Evolutionary conservation across 768 basidiomycete genomes (phyloP).

Genomic region (Postia placenta): DNA sequence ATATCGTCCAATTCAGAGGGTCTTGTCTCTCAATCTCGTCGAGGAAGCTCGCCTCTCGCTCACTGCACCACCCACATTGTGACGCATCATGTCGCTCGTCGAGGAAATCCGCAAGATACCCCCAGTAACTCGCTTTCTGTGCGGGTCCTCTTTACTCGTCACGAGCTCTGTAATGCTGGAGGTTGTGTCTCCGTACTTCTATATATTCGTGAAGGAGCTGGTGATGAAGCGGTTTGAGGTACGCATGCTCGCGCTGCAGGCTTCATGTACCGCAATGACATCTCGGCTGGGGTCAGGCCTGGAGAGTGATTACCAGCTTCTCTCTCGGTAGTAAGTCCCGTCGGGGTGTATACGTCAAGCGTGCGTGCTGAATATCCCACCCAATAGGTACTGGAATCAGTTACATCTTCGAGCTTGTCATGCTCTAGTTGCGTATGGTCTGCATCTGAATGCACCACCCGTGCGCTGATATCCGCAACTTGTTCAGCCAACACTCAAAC

Average conservation of each 20-base stretch:
- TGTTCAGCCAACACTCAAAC: conserved; percentile 57
- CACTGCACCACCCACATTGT: too few species aligned
- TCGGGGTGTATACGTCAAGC: not conserved
- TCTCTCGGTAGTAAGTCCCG: conserved; percentile 52
- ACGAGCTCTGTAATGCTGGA: conserved; percentile 52
- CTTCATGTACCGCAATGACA: not conserved
- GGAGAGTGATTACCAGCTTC: conserved; percentile 70
- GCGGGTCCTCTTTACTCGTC: conserved; percentile 52
- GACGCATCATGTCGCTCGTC: conserved; percentile 28
- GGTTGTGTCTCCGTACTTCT: conserved; percentile 43
- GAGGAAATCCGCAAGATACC: conserved; percentile 75
- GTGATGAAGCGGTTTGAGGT: conserved; percentile 53
- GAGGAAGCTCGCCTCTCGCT: too few species aligned
- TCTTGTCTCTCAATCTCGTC: too few species aligned
- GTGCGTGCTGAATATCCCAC: not conserved
- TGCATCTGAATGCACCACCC: not conserved
- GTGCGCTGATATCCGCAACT: not conserved
- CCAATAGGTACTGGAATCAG: conserved; percentile 41
- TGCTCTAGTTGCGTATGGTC: conserved; percentile 53
- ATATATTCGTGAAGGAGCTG: conserved; percentile 46
- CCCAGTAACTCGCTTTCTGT: conserved; percentile 70
- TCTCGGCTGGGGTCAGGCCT: conserved; percentile 35
- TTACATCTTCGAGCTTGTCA: conserved; percentile 61
- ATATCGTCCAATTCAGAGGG: too few species aligned
- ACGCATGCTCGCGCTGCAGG: conserved; percentile 10